Conservation (phyloP, 1,284 basidiomycete genomes). For the Cryptococcus sp. region DNA sequence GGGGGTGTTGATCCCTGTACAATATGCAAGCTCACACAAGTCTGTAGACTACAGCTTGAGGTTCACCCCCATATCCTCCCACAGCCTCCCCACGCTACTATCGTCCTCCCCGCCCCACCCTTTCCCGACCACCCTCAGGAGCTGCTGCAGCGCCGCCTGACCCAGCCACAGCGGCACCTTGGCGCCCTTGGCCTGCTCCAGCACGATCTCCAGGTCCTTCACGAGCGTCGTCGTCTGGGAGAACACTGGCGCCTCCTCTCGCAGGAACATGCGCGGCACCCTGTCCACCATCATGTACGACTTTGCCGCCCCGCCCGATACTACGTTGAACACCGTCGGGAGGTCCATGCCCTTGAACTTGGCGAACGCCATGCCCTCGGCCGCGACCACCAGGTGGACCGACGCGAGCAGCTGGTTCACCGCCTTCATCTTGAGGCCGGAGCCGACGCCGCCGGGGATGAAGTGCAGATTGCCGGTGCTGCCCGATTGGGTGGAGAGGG, state of each 20-base stretch:
- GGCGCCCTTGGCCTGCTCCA: slow-evolving; percentile 31
- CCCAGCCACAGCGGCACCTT: slow-evolving; percentile 38
- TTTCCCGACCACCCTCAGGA: slow-evolving; percentile 20
- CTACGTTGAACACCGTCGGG: slow-evolving; percentile 37
- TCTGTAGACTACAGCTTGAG: too few relatives aligned
- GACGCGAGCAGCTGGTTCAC: slow-evolving; percentile 45
- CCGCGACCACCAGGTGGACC: slow-evolving; percentile 44
- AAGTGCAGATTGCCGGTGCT: slow-evolving; percentile 32
- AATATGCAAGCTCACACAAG: too few relatives aligned
- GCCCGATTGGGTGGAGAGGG: slow-evolving; percentile 22
- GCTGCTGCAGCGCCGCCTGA: slow-evolving; percentile 35
- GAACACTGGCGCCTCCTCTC: slow-evolving; percentile 19
- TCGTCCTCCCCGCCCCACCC: slow-evolving; percentile 38
- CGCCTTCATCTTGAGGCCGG: slow-evolving; percentile 32
- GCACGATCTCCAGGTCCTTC: slow-evolving; percentile 33
- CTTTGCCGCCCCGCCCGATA: slow-evolving; percentile 38
- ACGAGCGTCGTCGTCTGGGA: slow-evolving; percentile 17
- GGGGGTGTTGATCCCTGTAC: too few relatives aligned
- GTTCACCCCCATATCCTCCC: slow-evolving; percentile 30
- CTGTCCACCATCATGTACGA: slow-evolving; percentile 43
- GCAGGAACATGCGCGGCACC: slow-evolving; percentile 32
- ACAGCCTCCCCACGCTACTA: slow-evolving; percentile 28
- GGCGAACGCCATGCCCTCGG: slow-evolving; percentile 47
- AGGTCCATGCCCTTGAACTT: slow-evolving; percentile 44
- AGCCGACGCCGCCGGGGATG: slow-evolving; percentile 38